phyloP scores from a whole-genome alignment of 305 asterid species.

The Plantago coronopus region DNA sequence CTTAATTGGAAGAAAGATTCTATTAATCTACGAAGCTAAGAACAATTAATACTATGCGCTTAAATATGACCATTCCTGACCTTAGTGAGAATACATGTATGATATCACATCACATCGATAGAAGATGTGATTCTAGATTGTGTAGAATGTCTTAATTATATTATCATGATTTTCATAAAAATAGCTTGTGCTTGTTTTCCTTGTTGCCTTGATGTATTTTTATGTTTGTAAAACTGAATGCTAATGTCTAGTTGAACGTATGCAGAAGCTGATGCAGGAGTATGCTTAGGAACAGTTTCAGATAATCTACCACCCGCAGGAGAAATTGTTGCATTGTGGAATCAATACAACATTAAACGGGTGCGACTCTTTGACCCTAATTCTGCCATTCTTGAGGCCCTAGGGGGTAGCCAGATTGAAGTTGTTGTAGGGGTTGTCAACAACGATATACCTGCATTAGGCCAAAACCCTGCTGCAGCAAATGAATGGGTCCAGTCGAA shows the following conservation, averaged over 20 bases:
- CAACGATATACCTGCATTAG: constrained; percentile 23
- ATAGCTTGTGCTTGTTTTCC: background rate
- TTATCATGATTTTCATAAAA: background rate
- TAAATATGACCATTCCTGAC: too few species aligned
- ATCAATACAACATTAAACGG: constrained; percentile 15
- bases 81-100: too few species aligned
- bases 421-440: constrained; percentile 31
- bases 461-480: constrained; percentile 21
- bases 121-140: too few species aligned
- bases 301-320: constrained; percentile 20
- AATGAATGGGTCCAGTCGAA: constrained; percentile 32
- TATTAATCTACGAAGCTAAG: too few species aligned
- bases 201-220: too few species aligned
- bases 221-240: too few species aligned
- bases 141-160: background rate
- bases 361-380: constrained; percentile 25
- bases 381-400: constrained; percentile 25
- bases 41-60: background rate
- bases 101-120: too few species aligned
- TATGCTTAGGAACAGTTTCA: constrained; percentile 14
- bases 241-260: too few species aligned
- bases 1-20: too few species aligned
- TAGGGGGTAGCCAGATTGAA: constrained; percentile 21
- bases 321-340: constrained; percentile 23
- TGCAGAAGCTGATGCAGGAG: background rate